These are phyloP conservation scores for Cicer cuneatum DNA, from an alignment of 306 rosid genomes.

Conservation along the genomic window DNA sequence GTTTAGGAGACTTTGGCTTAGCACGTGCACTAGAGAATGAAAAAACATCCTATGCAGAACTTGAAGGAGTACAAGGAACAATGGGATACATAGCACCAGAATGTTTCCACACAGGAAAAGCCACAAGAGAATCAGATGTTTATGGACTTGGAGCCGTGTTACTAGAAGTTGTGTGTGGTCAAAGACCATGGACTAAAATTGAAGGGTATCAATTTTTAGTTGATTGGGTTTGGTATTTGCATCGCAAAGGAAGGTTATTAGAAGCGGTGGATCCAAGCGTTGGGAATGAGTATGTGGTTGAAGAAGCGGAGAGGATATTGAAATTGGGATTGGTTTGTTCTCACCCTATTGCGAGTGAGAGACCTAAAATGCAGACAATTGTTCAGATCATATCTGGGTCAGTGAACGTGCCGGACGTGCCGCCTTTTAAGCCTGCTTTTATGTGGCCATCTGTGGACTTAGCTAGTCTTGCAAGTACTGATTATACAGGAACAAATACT, in stretches of 20 bases:
- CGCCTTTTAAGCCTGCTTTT: slow-evolving; percentile 73
- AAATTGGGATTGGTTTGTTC: slow-evolving; percentile 72
- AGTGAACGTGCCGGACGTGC: slow-evolving; percentile 59
- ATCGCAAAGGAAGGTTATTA: slow-evolving; percentile 54
- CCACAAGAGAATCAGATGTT: slow-evolving; percentile 69
- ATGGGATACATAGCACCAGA: slow-evolving; percentile 85
- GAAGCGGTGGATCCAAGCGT: slow-evolving; percentile 65
- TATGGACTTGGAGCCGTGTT: slow-evolving; percentile 74
- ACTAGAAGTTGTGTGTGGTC: slow-evolving; percentile 72
- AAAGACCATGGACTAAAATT: slow-evolving; percentile 66
- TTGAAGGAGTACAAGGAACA: slow-evolving; percentile 73
- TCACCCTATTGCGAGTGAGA: slow-evolving; percentile 67
- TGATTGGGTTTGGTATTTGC: slow-evolving; percentile 84
- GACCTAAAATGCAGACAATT: slow-evolving; percentile 66
- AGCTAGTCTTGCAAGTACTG: slow-evolving; percentile 43
- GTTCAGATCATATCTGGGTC: slow-evolving; percentile 72
- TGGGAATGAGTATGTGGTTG: slow-evolving; percentile 51
- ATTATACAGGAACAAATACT: slow-evolving; percentile 27
- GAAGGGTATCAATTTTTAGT: slow-evolving; percentile 59
- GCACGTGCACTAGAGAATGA: slow-evolving; percentile 78
- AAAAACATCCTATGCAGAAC: slow-evolving; percentile 65
- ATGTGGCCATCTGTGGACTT: slow-evolving; percentile 70
- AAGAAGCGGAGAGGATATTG: slow-evolving; percentile 68
- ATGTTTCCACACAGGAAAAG: slow-evolving; percentile 79
- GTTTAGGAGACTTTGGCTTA: slow-evolving; percentile 73